phyloP scores from a whole-genome alignment of 2,329 filamentous ascomycete species.

The Sarocladiaceae sp. region DNA sequence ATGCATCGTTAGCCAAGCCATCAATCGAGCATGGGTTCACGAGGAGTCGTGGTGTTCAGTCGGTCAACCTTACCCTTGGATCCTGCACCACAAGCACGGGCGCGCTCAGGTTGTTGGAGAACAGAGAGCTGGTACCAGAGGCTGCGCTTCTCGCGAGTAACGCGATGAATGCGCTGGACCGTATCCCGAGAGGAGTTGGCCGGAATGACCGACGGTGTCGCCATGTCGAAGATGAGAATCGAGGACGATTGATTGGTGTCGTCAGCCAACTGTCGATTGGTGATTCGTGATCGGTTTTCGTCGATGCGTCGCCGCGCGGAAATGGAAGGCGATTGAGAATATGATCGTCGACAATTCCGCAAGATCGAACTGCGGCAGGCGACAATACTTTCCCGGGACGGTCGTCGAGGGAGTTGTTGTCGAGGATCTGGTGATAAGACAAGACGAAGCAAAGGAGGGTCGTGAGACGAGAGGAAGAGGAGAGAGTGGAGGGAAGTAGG shows the following conservation, averaged over 20 bases:
- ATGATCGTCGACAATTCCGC: no score
- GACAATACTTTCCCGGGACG: background rate
- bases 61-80: conserved; percentile 70
- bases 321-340: no score
- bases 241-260: background rate
- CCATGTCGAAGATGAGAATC: conserved; percentile 19
- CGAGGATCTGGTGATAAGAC: background rate
- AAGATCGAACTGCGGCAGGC: background rate
- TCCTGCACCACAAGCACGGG: conserved; percentile 90
- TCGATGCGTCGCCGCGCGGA: no score
- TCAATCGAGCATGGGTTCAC: background rate
- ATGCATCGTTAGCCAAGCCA: background rate
- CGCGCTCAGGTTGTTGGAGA: conserved; percentile 90
- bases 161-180: conserved; percentile 41
- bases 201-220: conserved; percentile 26
- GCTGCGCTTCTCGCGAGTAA: conserved; percentile 68
- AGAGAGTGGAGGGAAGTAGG: conserved; percentile 1
- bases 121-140: conserved; percentile 81
- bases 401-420: conserved; percentile 3
- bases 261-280: background rate
- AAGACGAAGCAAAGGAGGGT: background rate
- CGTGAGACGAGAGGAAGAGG: background rate
- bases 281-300: background rate
- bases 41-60: background rate
- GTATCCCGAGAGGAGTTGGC: conserved; percentile 27